A percentile compares a stretch with the other conserved stretches of the same genome.
These are phyloP conservation scores for Kitagawia praeruptora DNA, from an alignment of 129 eudicot species.

Conservation along the genomic window DNA sequence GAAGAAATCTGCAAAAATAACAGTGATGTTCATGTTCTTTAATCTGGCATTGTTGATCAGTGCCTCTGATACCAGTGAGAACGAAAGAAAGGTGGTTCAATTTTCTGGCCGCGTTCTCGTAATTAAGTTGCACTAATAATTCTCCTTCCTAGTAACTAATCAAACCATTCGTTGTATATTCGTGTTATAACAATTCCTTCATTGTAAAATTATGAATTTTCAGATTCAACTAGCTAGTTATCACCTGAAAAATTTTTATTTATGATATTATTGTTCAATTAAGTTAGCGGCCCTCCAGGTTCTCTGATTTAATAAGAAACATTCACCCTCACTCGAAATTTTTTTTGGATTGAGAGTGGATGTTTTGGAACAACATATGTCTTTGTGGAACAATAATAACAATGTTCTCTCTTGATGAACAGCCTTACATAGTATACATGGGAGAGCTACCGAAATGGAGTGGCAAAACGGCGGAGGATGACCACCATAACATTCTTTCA, in stretches of 20 bases:
- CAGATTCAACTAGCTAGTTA: too few relatives aligned
- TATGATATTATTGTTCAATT: too few relatives aligned
- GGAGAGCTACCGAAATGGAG: conserved; percentile 46
- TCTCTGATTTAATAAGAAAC: too few relatives aligned
- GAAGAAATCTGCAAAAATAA: conserved; percentile 12
- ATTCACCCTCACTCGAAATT: too few relatives aligned
- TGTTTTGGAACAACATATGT: too few relatives aligned
- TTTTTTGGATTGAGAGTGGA: too few relatives aligned
- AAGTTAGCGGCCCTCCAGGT: too few relatives aligned
- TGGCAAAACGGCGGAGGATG: conserved; percentile 11
- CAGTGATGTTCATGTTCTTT: conserved; percentile 12
- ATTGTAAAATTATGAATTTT: too few relatives aligned
- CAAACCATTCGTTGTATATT: neutral
- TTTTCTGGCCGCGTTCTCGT: neutral
- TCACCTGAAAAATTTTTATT: too few relatives aligned
- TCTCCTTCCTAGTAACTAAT: neutral
- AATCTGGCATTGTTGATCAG: conserved; percentile 14
- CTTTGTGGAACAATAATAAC: too few relatives aligned
- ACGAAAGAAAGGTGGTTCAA: conserved; percentile 44
- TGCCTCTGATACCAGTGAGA: conserved; percentile 23
- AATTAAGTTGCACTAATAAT: neutral
- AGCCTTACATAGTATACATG: conserved; percentile 88
- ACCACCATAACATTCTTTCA: conserved; percentile 48
- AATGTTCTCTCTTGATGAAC: neutral
- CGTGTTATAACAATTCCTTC: neutral